Conservation (phyloP, 225 moss, liverwort and hornwort species). For the Pseudoscleropodium purum region DNA sequence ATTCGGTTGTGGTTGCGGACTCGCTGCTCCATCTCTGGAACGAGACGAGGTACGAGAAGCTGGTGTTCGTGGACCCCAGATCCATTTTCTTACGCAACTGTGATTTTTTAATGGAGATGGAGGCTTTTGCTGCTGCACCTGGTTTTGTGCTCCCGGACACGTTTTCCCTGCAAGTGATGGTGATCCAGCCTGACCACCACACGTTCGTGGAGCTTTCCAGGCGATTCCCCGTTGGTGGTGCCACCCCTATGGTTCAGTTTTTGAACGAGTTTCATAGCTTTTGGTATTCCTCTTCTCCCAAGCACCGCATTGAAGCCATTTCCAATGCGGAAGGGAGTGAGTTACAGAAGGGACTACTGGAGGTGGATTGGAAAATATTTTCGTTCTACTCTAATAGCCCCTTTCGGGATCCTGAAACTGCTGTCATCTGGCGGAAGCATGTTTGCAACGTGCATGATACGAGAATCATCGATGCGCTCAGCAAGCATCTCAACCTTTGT, state of each 20-base stretch:
- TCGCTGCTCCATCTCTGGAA: slow-evolving; percentile 70
- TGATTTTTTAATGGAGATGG: slow-evolving; percentile 52
- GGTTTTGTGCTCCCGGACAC: slow-evolving; percentile 50
- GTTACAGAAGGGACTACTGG: neutral
- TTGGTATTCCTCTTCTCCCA: slow-evolving; percentile 58
- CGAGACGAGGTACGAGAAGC: slow-evolving; percentile 51
- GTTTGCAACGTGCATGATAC: slow-evolving; percentile 23
- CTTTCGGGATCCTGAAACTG: slow-evolving; percentile 12
- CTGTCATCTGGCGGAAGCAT: slow-evolving; percentile 39
- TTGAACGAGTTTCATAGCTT: slow-evolving; percentile 42
- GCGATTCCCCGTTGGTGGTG: slow-evolving; percentile 1
- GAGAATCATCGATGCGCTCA: neutral
- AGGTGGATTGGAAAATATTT: slow-evolving; percentile 48
- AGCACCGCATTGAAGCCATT: slow-evolving; percentile 56
- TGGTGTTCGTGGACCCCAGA: slow-evolving; percentile 50
- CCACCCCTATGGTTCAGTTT: slow-evolving; percentile 21
- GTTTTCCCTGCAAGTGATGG: slow-evolving; percentile 68
- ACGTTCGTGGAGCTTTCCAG: slow-evolving; percentile 28
- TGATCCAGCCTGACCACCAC: slow-evolving; percentile 40
- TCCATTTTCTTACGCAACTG: slow-evolving; percentile 72
- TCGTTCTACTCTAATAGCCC: slow-evolving; percentile 25
- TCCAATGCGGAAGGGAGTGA: slow-evolving; percentile 24
- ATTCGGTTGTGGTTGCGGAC: slow-evolving; percentile 48
- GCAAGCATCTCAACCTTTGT: neutral
- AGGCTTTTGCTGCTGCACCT: slow-evolving; percentile 69